A percentile compares a stretch with the other conserved stretches of the same genome.
phyloP scores from a whole-genome alignment of 192 early-diverging fungal genomes.

The Martensiomyces pterosporus region DNA sequence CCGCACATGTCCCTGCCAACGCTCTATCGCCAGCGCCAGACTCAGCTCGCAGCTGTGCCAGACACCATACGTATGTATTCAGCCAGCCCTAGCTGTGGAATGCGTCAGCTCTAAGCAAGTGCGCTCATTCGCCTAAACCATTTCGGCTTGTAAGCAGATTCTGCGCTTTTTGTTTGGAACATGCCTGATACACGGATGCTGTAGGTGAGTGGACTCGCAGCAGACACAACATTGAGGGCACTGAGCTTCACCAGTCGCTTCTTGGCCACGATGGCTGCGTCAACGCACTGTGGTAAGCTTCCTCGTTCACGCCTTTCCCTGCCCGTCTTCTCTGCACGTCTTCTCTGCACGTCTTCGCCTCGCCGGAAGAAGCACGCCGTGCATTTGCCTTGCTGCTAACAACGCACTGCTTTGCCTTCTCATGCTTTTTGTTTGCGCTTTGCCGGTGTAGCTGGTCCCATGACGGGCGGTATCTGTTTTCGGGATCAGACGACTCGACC shows the following conservation, averaged over 20 bases:
- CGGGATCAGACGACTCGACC: slow-evolving; percentile 60
- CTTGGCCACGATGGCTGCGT: slow-evolving; percentile 42
- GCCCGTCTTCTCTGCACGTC: too few species aligned
- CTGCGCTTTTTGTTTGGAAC: too few species aligned
- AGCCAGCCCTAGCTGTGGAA: background rate
- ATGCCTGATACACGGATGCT: background rate
- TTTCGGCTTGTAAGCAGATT: too few species aligned
- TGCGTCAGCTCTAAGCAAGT: too few species aligned
- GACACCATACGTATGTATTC: slow-evolving; percentile 23
- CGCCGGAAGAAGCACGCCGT: too few species aligned
- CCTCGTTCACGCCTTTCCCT: background rate
- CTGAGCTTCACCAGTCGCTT: slow-evolving; percentile 34
- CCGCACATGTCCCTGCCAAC: slow-evolving; percentile 9
- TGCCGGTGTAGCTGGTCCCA: slow-evolving; percentile 47
- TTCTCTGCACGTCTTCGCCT: too few species aligned
- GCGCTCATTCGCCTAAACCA: too few species aligned
- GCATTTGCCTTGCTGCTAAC: too few species aligned
- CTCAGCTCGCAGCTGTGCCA: background rate
- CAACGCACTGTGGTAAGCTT: slow-evolving; percentile 35
- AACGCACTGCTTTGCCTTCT: too few species aligned
- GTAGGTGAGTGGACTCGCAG: slow-evolving; percentile 30
- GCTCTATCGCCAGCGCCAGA: slow-evolving; percentile 12
- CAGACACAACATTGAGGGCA: slow-evolving; percentile 8
- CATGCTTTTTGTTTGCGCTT: slow-evolving; percentile 4
- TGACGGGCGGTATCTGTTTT: slow-evolving; percentile 52